Base-by-base conservation (phyloP, 495 filamentous ascomycete genomes). In the Aspergillus incahuasiensis region DNA sequence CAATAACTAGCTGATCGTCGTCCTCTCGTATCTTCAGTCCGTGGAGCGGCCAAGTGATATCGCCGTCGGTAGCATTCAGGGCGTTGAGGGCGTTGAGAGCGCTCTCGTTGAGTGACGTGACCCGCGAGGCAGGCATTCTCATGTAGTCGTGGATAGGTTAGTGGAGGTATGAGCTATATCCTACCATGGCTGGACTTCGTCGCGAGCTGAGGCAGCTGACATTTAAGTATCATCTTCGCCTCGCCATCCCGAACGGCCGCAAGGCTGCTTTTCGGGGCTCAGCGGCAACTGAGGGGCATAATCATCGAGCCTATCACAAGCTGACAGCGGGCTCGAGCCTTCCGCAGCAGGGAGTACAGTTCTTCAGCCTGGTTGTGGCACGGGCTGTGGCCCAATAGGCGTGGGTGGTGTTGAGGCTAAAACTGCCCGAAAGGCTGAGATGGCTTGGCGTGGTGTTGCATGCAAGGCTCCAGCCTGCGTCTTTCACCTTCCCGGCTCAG, bases 391-490 rank as follows among this genome's bases (percentile, higher is more conserved):
- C 15, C 45, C 45, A 48, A 48, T 48, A 15, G 45, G 9, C 16
- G 13, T 1, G 21, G 5, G 15, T 30, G 11, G 15, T 28, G 8
- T 19, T 25, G 28, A 32, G 45, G 45, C 45, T 48, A 48, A 48
- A 48, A 32, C 45, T 48, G 45, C 45, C 21, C 45, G 45, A 48
- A 48, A 48, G 45, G 45, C 25, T 48, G 45, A 20, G 22, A 25
- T 18, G 25, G n/a, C 45, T 48, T 48, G 45, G 45, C 45, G 43
- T 46, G 43, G n/a, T 12, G 24, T 34, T 34, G 44, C 25, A 19
- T 15, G n/a, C 45, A 20, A 48, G 45, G 45, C 45, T 48, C n/a
- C n/a, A n/a, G n/a, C n/a, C n/a, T n/a, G 43, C 34, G 15, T n/a
- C 38, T 18, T 40, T n/a, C 4, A 40, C 15, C 12, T 18, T 16